Evolutionary conservation across 2,329 filamentous ascomycete species (phyloP), one percentile per base, ranked within the genome.

Genomic region (Xylariaceae sp.): DNA sequence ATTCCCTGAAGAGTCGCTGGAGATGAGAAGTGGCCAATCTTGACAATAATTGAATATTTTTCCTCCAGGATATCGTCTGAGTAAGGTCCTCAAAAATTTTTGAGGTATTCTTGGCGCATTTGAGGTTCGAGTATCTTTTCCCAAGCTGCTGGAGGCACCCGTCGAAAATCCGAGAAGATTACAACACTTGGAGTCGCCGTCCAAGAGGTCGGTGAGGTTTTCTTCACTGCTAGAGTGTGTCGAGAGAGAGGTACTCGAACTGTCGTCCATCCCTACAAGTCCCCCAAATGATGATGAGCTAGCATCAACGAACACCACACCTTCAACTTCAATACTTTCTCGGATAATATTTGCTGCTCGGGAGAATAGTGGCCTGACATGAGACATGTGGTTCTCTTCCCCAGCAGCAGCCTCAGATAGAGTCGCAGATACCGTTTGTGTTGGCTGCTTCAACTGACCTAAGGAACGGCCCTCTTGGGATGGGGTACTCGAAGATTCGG

Each of bases 31-130:
- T 6, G 63, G 57, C 0, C 70, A 71, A 7, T 64, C 57, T 6
- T 60, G 59, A n/a, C 66, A 67, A 21, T 71, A 71, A 38, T 68
- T 69, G 50, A 73, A 76, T 0, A 75, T 64, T 40, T 67, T 69
- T 0, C 75, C 75, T 5, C 63, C 55, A 0, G 73, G 74, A 45
- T 77, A 71, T 1, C 67, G 61, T 6, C 65, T 64, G 1, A 76
- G 56, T 6, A 77, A 62, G 3, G 58, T 62, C 1, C 63, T 56
- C 1, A 77, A 57, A 16, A 73, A 65, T 3, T 50, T 58, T 41
- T 75, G 68, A 0, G 68, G 63, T 0, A 75, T 44, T 1, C 55
- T 49, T 8, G 56, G 42, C 5, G 55, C 44, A 6, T 53, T 43
- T 0, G 21, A 27, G 6, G 36, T 37, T 3, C 52, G 47, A 2